Conservation (phyloP, 2,329 filamentous ascomycete species). For the Neofusicoccum ribis region DNA sequence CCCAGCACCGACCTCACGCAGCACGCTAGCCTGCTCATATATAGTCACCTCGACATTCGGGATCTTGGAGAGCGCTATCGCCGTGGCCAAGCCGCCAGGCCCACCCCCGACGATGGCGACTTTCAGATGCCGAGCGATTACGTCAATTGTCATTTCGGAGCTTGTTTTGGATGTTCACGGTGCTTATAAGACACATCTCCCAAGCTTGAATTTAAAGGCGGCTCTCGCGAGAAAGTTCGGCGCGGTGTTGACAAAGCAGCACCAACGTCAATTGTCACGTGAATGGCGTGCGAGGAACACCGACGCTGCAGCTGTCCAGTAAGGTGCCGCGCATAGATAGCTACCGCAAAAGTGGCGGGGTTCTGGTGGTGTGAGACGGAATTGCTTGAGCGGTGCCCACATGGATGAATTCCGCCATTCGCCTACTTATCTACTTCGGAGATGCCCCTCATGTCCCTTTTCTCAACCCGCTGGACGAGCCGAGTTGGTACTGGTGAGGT, state of each 20-base stretch:
- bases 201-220: too few relatives aligned
- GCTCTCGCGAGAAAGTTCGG: conserved; percentile 2
- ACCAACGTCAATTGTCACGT: conserved; percentile 23
- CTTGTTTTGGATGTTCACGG: too few relatives aligned
- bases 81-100: conserved; percentile 25
- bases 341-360: conserved; percentile 6
- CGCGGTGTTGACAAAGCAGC: conserved; percentile 23
- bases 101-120: conserved; percentile 32
- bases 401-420: not conserved
- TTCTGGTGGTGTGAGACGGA: not conserved
- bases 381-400: not conserved
- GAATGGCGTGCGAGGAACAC: conserved; percentile 23
- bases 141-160: conserved; percentile 21
- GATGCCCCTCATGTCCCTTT: too few relatives aligned
- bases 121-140: conserved; percentile 6
- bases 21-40: conserved; percentile 35
- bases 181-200: not conserved
- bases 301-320: not conserved
- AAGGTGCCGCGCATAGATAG: not conserved
- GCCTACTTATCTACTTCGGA: not conserved
- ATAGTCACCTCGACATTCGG: conserved; percentile 38
- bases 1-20: conserved; percentile 31
- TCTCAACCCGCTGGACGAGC: not conserved
- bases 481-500: not conserved
- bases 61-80: conserved; percentile 20